Percentiles rank a stretch among this genome's conserved stretches.
Conservation (phyloP, 116 monocot genomes). For the Cymodocea nodosa region DNA sequence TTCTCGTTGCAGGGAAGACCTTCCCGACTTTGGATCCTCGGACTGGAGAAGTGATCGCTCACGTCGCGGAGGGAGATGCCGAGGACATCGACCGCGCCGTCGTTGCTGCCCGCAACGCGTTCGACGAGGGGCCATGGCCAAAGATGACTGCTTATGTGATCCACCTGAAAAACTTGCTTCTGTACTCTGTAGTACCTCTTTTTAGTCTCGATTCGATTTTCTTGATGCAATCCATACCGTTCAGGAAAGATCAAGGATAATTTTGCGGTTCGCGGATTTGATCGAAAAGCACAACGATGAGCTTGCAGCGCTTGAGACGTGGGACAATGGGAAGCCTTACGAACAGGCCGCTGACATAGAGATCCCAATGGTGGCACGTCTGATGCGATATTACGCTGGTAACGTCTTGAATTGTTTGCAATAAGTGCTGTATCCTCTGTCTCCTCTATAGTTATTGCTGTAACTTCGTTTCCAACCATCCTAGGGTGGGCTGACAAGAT, state of each 20-base stretch:
- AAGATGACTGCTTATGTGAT: conserved; percentile 76
- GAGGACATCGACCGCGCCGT: conserved; percentile 70
- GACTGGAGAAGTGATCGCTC: conserved; percentile 72
- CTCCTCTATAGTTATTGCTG: neutral
- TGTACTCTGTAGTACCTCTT: neutral
- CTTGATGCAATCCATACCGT: neutral
- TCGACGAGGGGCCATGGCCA: conserved; percentile 92
- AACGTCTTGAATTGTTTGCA: conserved; percentile 4
- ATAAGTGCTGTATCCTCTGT: neutral
- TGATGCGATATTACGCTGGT: conserved; percentile 88
- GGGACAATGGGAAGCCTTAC: conserved; percentile 89
- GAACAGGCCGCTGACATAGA: conserved; percentile 48
- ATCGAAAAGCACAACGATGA: conserved; percentile 85
- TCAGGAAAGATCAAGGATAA: conserved; percentile 70
- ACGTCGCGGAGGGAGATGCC: conserved; percentile 69
- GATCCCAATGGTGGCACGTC: conserved; percentile 52
- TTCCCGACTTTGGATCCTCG: conserved; percentile 81
- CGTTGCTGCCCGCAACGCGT: conserved; percentile 67
- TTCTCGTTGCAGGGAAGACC: conserved; percentile 41
- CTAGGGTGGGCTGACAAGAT: conserved; percentile 97
- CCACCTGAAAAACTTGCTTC: neutral
- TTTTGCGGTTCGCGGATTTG: conserved; percentile 51
- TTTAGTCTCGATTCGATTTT: neutral
- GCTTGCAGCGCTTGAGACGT: conserved; percentile 81
- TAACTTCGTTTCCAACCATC: conserved; percentile 1